Evolutionary conservation across 2,329 filamentous ascomycete genomes (phyloP).

Genomic region (Aureobasidium sp.): DNA sequence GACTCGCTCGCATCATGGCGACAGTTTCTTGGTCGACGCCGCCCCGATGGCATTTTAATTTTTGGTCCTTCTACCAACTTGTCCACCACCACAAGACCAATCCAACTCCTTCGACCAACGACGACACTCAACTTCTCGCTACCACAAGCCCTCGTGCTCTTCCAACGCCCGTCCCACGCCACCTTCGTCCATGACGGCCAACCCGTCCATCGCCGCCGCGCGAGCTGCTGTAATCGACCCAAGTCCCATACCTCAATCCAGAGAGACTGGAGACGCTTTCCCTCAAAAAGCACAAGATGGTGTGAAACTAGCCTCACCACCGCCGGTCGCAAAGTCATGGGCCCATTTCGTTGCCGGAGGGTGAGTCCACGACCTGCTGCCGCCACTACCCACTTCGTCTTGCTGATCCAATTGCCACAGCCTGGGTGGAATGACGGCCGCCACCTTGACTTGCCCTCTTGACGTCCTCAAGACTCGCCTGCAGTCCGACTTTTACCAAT

Average conservation of each 20-base stretch:
- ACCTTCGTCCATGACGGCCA: constrained; percentile 14
- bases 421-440: constrained; percentile 80
- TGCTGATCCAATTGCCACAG: constrained; percentile 37
- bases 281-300: constrained; percentile 38
- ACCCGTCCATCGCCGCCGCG: constrained; percentile 8
- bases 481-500: constrained; percentile 90
- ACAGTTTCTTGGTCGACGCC: too few species aligned
- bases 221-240: neutral
- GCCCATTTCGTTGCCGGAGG: constrained; percentile 86
- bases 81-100: neutral
- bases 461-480: constrained; percentile 90
- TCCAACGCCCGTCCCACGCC: neutral
- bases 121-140: neutral
- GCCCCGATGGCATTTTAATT: too few species aligned
- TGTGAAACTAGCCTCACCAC: constrained; percentile 28
- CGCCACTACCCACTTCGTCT: neutral
- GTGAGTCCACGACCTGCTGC: constrained; percentile 40
- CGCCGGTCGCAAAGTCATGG: constrained; percentile 63
- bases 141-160: neutral
- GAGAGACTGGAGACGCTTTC: constrained; percentile 51
- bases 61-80: too few species aligned
- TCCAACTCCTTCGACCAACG: too few species aligned
- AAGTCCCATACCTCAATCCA: constrained; percentile 39
- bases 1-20: neutral
- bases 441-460: constrained; percentile 85